A percentile compares a stretch with the other conserved stretches of the same genome.
phyloP scores from a whole-genome alignment of 176 grass and related monocot genomes.

The Miscanthus lutarioriparius region DNA sequence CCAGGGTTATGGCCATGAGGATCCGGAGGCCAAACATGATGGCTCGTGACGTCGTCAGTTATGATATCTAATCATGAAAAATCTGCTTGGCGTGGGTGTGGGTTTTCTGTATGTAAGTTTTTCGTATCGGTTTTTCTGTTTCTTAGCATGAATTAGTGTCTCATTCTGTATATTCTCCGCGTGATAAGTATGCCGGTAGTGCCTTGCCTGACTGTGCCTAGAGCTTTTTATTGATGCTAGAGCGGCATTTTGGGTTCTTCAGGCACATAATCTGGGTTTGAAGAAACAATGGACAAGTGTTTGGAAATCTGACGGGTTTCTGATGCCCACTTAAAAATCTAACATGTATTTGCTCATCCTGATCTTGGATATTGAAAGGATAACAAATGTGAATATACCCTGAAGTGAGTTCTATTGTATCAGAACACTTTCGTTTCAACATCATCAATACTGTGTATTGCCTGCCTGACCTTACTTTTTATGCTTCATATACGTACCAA shows the following conservation, averaged over 20 bases:
- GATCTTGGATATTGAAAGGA: slow-evolving; percentile 24
- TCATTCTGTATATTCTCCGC: slow-evolving; percentile 47
- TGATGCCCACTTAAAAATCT: slow-evolving; percentile 26
- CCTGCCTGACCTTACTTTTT: not conserved
- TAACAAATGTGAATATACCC: slow-evolving; percentile 40
- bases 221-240: slow-evolving; percentile 21
- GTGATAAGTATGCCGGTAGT: slow-evolving; percentile 42
- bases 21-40: slow-evolving; percentile 52
- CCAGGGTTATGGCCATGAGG: slow-evolving; percentile 53
- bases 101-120: slow-evolving; percentile 59
- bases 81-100: slow-evolving; percentile 41
- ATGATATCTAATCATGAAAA: slow-evolving; percentile 36
- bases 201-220: slow-evolving; percentile 26
- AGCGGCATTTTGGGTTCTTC: slow-evolving; percentile 30
- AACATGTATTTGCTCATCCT: slow-evolving; percentile 29
- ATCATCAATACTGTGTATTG: not conserved
- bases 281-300: slow-evolving; percentile 11
- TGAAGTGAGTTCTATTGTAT: slow-evolving; percentile 2
- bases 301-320: not conserved
- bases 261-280: not conserved
- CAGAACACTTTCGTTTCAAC: not conserved
- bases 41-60: slow-evolving; percentile 11
- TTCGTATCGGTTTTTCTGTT: slow-evolving; percentile 32
- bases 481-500: not conserved
- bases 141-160: slow-evolving; percentile 34